Base-by-base conservation (phyloP, 345 rosid species). In the Trapa incisa region DNA sequence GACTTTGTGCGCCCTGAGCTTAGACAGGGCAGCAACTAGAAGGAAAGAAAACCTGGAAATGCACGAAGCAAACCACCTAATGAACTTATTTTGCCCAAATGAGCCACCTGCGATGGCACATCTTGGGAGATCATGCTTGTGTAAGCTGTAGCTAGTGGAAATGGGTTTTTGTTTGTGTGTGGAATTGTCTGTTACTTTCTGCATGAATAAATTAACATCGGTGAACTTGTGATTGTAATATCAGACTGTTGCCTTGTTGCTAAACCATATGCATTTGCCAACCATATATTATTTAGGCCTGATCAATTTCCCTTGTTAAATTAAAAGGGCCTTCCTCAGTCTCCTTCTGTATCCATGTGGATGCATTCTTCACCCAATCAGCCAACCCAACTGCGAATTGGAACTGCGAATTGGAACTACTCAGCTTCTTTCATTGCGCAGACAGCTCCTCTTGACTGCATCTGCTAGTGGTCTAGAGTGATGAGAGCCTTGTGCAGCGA, bases 1-100 rank as follows among this genome's bases (percentile, higher is more conserved):
- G 96, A 89, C 72, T 92, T 92, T 35, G 96, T 89, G 37, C 87
- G 96, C 9, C 95, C 92, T 1, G 95, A 86, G 80, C 74, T 89
- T 67, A 83, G 91, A 57, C 90, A 83, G 61, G 67, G 86, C 17
- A 67, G 83, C 71, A 80, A 84, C 73, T 81, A 74, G 70, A 65
- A 43, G 67, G 22, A 42, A 32, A 17, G 66, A 58, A 10, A 15
- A 32, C 3, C 2, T 17, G 2, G 48, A 13, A 45, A 7, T 54
- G 60, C 63, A 58, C 63, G 63, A 35, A 32, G 13, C 3, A 32
- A 8, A 38, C 63, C 63, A 58, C 14, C 38, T 29, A 58, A 58
- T 7, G 13, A 58, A 16, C 32, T 33, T 11, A 58, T 2, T 22
- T 35, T 5, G 63, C 12, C 37, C 48, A 6, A 45, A 45, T 4